Evolutionary conservation across 345 rosid species (phyloP).

Genomic region (Eutrema japonicum): DNA sequence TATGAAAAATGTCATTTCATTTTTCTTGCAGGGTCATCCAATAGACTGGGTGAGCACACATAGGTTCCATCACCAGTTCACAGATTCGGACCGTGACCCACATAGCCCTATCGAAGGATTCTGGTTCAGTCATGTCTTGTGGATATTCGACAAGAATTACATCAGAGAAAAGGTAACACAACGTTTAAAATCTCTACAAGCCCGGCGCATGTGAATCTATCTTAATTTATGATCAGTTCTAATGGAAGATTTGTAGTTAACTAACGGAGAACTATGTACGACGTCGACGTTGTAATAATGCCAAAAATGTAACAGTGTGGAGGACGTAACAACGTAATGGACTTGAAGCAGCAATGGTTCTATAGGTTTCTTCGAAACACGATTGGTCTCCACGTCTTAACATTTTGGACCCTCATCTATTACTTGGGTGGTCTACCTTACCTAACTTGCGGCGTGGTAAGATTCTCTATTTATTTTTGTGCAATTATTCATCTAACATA

Average conservation of each 20-base stretch:
- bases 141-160: constrained; percentile 41
- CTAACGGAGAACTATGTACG: background rate
- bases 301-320: constrained; percentile 60
- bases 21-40: constrained; percentile 40
- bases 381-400: constrained; percentile 61
- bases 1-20: background rate
- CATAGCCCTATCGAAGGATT: constrained; percentile 48
- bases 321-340: constrained; percentile 73
- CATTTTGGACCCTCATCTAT: constrained; percentile 57
- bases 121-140: constrained; percentile 45
- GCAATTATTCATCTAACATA: background rate
- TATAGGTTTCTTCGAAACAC: constrained; percentile 67
- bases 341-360: constrained; percentile 79
- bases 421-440: constrained; percentile 71
- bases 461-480: background rate
- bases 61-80: constrained; percentile 47
- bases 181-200: background rate
- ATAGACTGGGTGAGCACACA: constrained; percentile 49
- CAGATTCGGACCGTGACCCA: constrained; percentile 44
- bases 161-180: constrained; percentile 38
- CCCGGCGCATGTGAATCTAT: background rate
- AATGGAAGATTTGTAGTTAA: background rate
- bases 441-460: constrained; percentile 91
- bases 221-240: background rate
- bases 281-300: background rate